A percentile compares a stretch with the other conserved stretches of the same genome.
Conservation (phyloP, 1,139 yeast species). For the Diutina rugosa region DNA sequence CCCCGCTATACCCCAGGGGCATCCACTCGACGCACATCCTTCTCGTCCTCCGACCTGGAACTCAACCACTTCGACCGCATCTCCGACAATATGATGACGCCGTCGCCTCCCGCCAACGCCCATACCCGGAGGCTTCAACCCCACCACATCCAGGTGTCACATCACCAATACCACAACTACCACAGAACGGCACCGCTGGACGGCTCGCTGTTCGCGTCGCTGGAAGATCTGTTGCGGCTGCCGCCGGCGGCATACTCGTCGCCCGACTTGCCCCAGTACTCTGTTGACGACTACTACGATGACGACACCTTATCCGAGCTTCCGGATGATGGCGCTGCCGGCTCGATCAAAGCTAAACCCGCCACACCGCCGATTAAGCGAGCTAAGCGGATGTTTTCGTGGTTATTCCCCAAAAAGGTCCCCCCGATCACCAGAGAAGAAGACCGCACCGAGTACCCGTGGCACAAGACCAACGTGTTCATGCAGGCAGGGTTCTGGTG, state of each 20-base stretch:
- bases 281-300: background rate
- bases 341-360: background rate
- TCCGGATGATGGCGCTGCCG: background rate
- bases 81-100: background rate
- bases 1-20: background rate
- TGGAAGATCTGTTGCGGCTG: too few species aligned
- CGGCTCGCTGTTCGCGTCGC: background rate
- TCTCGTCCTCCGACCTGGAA: background rate
- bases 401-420: slow-evolving; percentile 19
- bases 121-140: background rate
- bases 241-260: background rate
- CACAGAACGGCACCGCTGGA: background rate
- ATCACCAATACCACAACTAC: background rate
- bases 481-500: slow-evolving; percentile 24
- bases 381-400: slow-evolving; percentile 17
- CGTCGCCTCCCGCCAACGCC: background rate
- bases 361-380: background rate
- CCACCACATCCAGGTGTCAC: background rate
- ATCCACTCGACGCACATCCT: background rate
- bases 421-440: slow-evolving; percentile 24
- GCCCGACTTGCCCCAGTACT: background rate
- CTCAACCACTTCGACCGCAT: background rate
- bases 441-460: slow-evolving; percentile 26
- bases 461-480: slow-evolving; percentile 16
- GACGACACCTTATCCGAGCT: background rate